Percentiles rank a stretch among this genome's conserved stretches.
Conservation (phyloP, 495 filamentous ascomycete genomes). For the Thermothielavioides terrestris region DNA sequence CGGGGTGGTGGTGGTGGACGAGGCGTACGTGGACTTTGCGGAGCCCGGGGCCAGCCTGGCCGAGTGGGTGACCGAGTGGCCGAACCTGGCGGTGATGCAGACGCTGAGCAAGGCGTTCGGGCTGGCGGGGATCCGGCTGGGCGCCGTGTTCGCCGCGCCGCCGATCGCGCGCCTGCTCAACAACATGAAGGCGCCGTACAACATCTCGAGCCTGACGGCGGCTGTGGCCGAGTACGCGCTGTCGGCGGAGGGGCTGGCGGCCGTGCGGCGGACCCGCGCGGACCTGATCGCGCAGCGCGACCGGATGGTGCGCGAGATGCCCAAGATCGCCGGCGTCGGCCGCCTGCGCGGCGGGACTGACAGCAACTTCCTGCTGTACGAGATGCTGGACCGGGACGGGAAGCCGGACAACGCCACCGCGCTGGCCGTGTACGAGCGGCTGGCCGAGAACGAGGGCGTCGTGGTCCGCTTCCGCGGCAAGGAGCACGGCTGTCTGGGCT, state of each 20-base stretch:
- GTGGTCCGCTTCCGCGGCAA: conserved; percentile 91
- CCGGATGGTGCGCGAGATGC: conserved; percentile 63
- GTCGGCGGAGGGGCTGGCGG: conserved; percentile 50
- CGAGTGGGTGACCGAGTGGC: conserved; percentile 87
- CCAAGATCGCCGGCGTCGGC: conserved; percentile 68
- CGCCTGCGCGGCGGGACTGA: conserved; percentile 67
- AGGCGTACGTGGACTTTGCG: conserved; percentile 95
- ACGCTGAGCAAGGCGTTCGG: conserved; percentile 95
- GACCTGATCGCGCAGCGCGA: conserved; percentile 69
- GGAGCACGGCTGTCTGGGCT: conserved; percentile 81
- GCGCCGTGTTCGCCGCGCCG: conserved; percentile 52
- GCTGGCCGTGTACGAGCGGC: conserved; percentile 64
- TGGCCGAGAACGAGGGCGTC: conserved; percentile 83
- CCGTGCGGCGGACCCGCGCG: conserved; percentile 60
- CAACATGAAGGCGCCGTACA: conserved; percentile 90
- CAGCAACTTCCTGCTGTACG: conserved; percentile 85
- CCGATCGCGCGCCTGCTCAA: conserved; percentile 67
- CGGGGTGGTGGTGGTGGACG: conserved; percentile 85
- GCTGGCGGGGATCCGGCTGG: conserved; percentile 79
- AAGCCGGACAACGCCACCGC: conserved; percentile 71
- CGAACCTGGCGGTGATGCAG: conserved; percentile 98
- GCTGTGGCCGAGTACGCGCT: conserved; percentile 71
- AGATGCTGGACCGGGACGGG: conserved; percentile 67
- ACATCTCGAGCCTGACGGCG: conserved; percentile 77
- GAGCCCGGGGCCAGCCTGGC: conserved; percentile 70